Base-by-base conservation (phyloP, 306 rosid genomes). In the Lupinus albus region DNA sequence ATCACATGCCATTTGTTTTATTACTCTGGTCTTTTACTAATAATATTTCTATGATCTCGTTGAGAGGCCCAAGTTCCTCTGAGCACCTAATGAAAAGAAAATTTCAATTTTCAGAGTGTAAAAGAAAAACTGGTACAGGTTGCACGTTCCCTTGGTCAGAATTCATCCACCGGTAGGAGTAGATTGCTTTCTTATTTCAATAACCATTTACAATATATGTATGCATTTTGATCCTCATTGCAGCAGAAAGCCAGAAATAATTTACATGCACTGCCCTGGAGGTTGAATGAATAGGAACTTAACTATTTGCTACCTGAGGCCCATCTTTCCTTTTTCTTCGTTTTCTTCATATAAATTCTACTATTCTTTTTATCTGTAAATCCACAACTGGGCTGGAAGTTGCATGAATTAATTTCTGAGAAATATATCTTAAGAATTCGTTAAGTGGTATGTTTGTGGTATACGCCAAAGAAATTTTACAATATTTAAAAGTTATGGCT, bases 111-210 rank as follows among this genome's bases (percentile, higher is more conserved):
- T 6, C 89, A 88, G 97, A 83, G 75, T 73, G 39, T 86, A 42
- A 82, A 72, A 77, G 97, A 93, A 47, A 85, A 84, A 68, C 46
- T 93, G 83, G 84, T 58, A 61, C 97, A 80, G 80, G 90, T 83
- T 81, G 87, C 90, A 17, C 92, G 90, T 51, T 84, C 91, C 65
- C 67, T 83, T 28, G 83, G 82, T 54, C 94, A 77, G 77, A 42
- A 70, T 67, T 35, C 35, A 66, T 77, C 87, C 46, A 64, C 85
- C 49, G 88, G 99, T 90, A 88, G 51, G 80, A 70, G 33, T 52
- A 18, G 72, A 33, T 54, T 18, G 44, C 41, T 76, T 61, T 47
- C 32, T 8, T 58, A 50, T 38, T 33, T 44, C 12, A 42, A 38
- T 50, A 30, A 18, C 48, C 45, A 11, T 72, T 52, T 79, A 16